These are phyloP conservation scores for Acanthamoeba royreba DNA, from an alignment of 208 protist species.

Conservation along the genomic window DNA sequence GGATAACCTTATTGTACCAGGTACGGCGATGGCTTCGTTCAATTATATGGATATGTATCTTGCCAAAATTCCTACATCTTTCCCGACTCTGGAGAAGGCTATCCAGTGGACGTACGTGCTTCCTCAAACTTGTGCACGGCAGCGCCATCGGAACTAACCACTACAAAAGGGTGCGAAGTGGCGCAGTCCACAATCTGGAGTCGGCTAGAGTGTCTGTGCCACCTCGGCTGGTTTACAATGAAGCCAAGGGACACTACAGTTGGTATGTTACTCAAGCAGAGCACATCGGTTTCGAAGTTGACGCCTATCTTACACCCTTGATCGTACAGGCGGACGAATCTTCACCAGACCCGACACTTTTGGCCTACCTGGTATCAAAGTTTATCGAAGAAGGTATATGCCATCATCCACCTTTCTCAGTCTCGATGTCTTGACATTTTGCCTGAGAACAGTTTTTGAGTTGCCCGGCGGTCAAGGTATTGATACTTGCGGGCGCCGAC, in stretches of 20 bases:
- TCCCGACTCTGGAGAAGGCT: constrained; percentile 49
- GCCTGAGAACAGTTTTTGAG: neutral
- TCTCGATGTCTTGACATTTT: neutral
- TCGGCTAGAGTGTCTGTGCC: constrained; percentile 63
- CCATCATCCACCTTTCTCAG: too few relatives aligned
- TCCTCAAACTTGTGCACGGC: neutral
- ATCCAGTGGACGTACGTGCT: constrained; percentile 62
- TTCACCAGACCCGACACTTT: constrained; percentile 36
- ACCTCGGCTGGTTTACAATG: constrained; percentile 6
- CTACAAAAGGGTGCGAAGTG: neutral
- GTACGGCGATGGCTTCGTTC: constrained; percentile 38
- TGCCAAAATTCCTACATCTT: constrained; percentile 43
- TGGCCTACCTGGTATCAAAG: constrained; percentile 68
- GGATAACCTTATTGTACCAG: neutral
- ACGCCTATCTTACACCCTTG: neutral
- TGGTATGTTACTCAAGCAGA: neutral
- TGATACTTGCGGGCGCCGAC: constrained; percentile 68
- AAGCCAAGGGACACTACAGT: neutral
- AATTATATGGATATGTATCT: constrained; percentile 52
- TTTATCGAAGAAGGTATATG: constrained; percentile 56
- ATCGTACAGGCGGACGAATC: constrained; percentile 48
- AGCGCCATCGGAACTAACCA: neutral
- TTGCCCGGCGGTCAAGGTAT: neutral
- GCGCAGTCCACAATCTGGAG: constrained; percentile 49
- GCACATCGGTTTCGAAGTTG: neutral